Evolutionary conservation across 2,329 filamentous ascomycete genomes (phyloP), one percentile per base, ranked within the genome.

Genomic region (Leptographium wingfieldii): DNA sequence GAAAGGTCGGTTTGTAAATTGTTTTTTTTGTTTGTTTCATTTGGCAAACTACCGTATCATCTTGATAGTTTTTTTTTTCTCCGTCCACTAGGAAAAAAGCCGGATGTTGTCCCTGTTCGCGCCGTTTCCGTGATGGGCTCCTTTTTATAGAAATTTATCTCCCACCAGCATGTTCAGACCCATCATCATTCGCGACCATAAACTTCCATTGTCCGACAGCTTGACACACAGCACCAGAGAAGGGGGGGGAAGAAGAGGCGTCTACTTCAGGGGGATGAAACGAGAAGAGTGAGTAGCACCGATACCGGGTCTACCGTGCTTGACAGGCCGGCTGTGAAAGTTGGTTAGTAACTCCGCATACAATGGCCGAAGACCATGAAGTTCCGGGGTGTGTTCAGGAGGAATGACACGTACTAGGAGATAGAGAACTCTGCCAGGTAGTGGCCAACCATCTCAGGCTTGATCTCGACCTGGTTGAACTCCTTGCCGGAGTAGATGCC

Each of bases 381-480:
- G 31, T 9, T 11, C 25, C 7, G 29, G 7, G 14, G 27, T 22
- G 14, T 12, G 11, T 16, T 4, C 9, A 19, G 10, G 12, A 10
- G 3, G 40, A 19, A 31, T 6, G 27, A 27, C 22, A 90, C 90
- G 72, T 88, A 95, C 90, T 99, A 99, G 82, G 92, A 94, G 83
- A 99, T 99, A 69, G 92, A 96, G 86, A 99, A 99, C 82, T 99
- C 94, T 74, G 84, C 94, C 69, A 99, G 84, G 85, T 96, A 96
- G 84, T 97, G 92, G 77, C 94, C 94, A 79, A 99, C 94, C 94
- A 99, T 99, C 85, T 99, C 94, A 72, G 94, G 94, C 87, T 96
- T 96, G 83, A 99, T 94, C 81, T 99, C 94, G 72, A 99, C 92
- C 85, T 96, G 92, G 88, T 99, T 99, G 89, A 99, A 99, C 81